A percentile compares a stretch with the other conserved stretches of the same genome.
Conservation (phyloP, 2,329 filamentous ascomycete genomes). For the Purpureocillium takamizusanense region DNA sequence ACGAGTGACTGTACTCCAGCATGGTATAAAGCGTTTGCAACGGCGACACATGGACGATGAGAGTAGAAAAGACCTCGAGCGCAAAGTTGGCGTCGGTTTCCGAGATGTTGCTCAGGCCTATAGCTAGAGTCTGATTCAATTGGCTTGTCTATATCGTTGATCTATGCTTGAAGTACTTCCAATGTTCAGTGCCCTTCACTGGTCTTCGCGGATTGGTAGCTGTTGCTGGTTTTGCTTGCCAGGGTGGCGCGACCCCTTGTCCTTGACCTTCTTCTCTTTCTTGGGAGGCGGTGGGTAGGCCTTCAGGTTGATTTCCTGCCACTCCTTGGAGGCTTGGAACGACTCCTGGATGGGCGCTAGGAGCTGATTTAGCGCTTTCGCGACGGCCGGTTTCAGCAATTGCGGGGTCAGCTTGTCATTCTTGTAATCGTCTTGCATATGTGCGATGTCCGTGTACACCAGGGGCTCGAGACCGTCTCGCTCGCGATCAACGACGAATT, state of each 20-base stretch:
- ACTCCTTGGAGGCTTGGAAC: constrained; percentile 63
- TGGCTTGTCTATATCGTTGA: background rate
- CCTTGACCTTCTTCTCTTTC: constrained; percentile 70
- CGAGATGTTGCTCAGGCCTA: too few relatives aligned
- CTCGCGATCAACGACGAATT: constrained; percentile 60
- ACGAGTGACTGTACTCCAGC: constrained; percentile 45
- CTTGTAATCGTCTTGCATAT: constrained; percentile 71
- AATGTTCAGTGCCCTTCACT: background rate
- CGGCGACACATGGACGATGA: too few relatives aligned
- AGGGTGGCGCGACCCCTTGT: constrained; percentile 60
- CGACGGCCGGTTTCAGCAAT: constrained; percentile 75
- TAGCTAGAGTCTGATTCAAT: too few relatives aligned
- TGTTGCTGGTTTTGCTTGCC: constrained; percentile 18
- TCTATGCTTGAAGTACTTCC: background rate
- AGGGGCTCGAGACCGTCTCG: constrained; percentile 62
- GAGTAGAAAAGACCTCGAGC: too few relatives aligned
- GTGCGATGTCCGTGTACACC: constrained; percentile 66
- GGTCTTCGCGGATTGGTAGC: constrained; percentile 3
- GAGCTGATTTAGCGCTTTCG: constrained; percentile 62
- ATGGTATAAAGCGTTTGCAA: too few relatives aligned
- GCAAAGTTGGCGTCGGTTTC: too few relatives aligned
- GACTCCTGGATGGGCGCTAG: constrained; percentile 69
- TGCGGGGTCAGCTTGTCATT: constrained; percentile 80
- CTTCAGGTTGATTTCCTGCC: constrained; percentile 59
- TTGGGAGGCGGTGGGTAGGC: constrained; percentile 72